Base-by-base conservation (phyloP, 805 yeast genomes). In the Cyberlindnera suaveolens region DNA sequence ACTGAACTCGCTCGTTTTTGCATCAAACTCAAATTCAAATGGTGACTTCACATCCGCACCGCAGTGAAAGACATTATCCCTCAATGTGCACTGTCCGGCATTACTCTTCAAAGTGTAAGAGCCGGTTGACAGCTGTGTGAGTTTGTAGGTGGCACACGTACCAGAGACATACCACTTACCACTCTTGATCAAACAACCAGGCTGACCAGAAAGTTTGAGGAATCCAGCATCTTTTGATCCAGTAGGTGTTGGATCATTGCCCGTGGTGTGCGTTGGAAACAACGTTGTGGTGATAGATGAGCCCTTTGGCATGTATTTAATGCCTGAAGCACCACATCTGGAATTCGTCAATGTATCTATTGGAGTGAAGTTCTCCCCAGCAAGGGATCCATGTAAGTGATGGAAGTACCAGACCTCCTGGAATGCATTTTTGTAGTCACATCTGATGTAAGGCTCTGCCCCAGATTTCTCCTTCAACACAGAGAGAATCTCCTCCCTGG, bases 121-220 rank as follows among this genome's bases (percentile, higher is more conserved):
- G n/a, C 93, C 93, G 3, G 47, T 48, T 9, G 34, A 29, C n/a
- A 42, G 29, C n/a, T 48, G 44, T 14, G 38, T 56, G 20, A 85
- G 53, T 20, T 71, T 71, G 64, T 72, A 90, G 5, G 83, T 78
- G 5, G 96, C 98, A 63, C 97, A 91, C 0, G 93, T 78, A 1
- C 96, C 96, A 34, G 66, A 60, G 5, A 74, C 59, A 64, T 82
- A 86, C 93, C 95, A 90, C 51, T 78, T 75, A 4, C 99, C 99
- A 56, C 78, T 85, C 47, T 85, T 77, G 56, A 90, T 91, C 45
- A 91, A 66, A 63, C 96, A 87, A 9, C 96, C 96, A 5, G 62
- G 49, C 45, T 80, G 74, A 34, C 66, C 75, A 16, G 71, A 58
- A 13, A 78, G 63, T 41, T 66, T 71, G 37, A 85, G 56, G 53